These are phyloP conservation scores for Aspergillus puulaauensis DNA, from an alignment of 2,329 filamentous ascomycete species.

Conservation along the genomic window DNA sequence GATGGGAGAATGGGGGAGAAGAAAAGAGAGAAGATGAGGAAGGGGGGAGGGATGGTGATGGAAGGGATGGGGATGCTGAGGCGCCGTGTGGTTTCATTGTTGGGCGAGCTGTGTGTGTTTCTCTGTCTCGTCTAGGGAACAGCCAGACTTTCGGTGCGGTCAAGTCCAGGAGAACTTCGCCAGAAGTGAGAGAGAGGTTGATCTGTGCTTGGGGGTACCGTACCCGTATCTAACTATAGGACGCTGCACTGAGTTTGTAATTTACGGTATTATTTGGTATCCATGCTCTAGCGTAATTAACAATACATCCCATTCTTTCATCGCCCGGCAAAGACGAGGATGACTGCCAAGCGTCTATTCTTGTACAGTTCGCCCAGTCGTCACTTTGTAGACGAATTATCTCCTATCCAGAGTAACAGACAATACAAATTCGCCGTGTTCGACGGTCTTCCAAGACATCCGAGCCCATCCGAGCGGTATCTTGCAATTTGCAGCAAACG, in stretches of 20 bases:
- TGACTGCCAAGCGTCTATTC: background rate
- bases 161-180: conserved; percentile 17
- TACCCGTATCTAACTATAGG: conserved; percentile 10
- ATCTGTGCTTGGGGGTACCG: background rate
- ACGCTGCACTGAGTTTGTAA: background rate
- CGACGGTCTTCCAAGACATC: background rate
- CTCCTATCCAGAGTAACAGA: background rate
- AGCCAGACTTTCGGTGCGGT: conserved; percentile 24
- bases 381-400: background rate
- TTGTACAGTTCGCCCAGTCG: background rate
- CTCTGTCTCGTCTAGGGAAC: conserved; percentile 24
- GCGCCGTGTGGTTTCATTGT: conserved; percentile 32
- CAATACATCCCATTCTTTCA: background rate
- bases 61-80: conserved; percentile 27
- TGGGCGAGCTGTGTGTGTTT: conserved; percentile 25
- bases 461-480: background rate
- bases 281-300: background rate
- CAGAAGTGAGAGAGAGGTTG: conserved; percentile 5
- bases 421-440: background rate
- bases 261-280: background rate
- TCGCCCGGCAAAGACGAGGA: background rate
- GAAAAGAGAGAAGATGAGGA: conserved; percentile 15
- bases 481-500: background rate
- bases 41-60: conserved; percentile 25
- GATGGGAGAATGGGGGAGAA: conserved; percentile 14